Evolutionary conservation across 495 filamentous ascomycete species (phyloP).

Genomic region (Aspergillus nanangensis): DNA sequence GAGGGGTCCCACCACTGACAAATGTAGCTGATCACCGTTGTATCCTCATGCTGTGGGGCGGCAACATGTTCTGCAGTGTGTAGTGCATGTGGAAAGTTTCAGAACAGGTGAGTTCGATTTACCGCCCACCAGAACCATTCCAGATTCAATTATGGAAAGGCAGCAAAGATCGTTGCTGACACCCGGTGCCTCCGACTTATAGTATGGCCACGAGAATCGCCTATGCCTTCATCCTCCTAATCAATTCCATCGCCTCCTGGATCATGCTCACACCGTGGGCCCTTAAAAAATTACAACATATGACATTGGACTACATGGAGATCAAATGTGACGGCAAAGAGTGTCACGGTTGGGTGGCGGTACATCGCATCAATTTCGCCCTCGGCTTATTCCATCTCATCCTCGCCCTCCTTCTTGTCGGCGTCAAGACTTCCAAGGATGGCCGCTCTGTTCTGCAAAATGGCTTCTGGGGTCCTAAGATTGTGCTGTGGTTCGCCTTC

Average conservation of each 20-base stretch:
- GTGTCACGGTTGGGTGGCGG: conserved; percentile 93
- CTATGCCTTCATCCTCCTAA: conserved; percentile 90
- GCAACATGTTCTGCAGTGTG: conserved; percentile 93
- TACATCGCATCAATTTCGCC: conserved; percentile 96
- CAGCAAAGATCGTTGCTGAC: conserved; percentile 1
- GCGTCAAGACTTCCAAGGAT: conserved; percentile 82
- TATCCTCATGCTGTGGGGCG: conserved; percentile 86
- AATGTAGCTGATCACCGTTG: conserved; percentile 77
- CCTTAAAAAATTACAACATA: conserved; percentile 84
- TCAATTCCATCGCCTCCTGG: conserved; percentile 97
- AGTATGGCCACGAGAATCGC: conserved; percentile 96
- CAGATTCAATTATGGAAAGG: background rate
- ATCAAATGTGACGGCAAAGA: conserved; percentile 86
- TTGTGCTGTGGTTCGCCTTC: conserved; percentile 79
- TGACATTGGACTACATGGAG: conserved; percentile 92
- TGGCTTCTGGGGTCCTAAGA: conserved; percentile 86
- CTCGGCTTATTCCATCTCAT: conserved; percentile 90
- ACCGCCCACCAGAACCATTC: too few relatives aligned
- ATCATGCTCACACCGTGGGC: conserved; percentile 99
- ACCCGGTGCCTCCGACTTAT: background rate
- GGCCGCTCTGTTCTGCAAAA: conserved; percentile 88
- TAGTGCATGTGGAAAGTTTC: conserved; percentile 91
- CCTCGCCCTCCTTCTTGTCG: conserved; percentile 76
- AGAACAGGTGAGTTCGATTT: conserved; percentile 66
- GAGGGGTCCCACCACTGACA: too few relatives aligned